Evolutionary conservation across 2,329 filamentous ascomycete species (phyloP).

Genomic region (Botryosphaeria dothidea): DNA sequence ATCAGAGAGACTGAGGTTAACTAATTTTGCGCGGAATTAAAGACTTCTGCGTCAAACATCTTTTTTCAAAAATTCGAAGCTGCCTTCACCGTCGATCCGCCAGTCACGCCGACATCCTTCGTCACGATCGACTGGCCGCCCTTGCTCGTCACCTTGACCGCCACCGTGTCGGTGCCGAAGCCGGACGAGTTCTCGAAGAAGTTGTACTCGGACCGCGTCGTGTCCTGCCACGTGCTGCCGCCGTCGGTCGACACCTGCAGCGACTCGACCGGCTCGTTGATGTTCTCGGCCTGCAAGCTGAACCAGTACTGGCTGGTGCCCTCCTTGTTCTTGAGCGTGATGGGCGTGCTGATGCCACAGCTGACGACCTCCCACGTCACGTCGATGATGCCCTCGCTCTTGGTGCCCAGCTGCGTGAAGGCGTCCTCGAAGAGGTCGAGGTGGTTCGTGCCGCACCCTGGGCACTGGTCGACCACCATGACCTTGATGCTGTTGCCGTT

Average conservation of each 20-base stretch:
- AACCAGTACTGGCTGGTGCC: conserved; percentile 57
- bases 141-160: conserved; percentile 54
- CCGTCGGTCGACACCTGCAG: conserved; percentile 64
- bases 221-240: conserved; percentile 60
- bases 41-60: no score
- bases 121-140: neutral
- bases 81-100: neutral
- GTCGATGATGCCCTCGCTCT: conserved; percentile 49
- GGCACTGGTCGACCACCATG: conserved; percentile 65
- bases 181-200: conserved; percentile 63
- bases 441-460: conserved; percentile 55
- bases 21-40: no score
- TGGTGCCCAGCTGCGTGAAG: conserved; percentile 50
- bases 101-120: neutral
- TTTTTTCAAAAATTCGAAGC: neutral
- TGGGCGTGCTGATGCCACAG: conserved; percentile 53
- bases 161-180: conserved; percentile 56
- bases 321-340: conserved; percentile 56
- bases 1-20: no score
- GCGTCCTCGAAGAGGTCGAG: conserved; percentile 58
- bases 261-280: conserved; percentile 56
- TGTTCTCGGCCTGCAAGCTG: conserved; percentile 65
- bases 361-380: conserved; percentile 52
- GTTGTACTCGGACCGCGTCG: conserved; percentile 54
- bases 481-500: conserved; percentile 60